These are phyloP conservation scores for Sordariomycetes sp. DNA, from an alignment of 2,329 filamentous ascomycete genomes.

Conservation along the genomic window DNA sequence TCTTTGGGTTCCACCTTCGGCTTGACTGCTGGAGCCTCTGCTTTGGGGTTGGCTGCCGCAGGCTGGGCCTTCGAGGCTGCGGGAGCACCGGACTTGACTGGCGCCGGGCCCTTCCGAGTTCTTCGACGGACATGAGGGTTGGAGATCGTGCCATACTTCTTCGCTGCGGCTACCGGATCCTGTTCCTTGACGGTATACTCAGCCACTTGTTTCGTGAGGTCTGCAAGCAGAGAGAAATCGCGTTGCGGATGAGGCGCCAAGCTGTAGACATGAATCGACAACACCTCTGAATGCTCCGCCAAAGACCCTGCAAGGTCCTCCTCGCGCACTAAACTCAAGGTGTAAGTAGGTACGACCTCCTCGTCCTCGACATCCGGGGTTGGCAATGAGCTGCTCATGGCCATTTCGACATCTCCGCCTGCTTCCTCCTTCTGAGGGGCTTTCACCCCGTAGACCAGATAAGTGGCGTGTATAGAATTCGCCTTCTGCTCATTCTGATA, in stretches of 20 bases:
- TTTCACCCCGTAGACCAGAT: conserved; percentile 69
- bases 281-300: conserved; percentile 34
- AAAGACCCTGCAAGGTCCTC: conserved; percentile 54
- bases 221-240: conserved; percentile 62
- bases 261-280: conserved; percentile 81
- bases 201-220: conserved; percentile 56
- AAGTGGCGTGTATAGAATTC: conserved; percentile 80
- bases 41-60: conserved; percentile 1
- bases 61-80: conserved; percentile 8
- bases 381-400: conserved; percentile 56
- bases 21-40: conserved; percentile 8
- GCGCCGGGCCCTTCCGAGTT: conserved; percentile 23
- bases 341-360: conserved; percentile 43
- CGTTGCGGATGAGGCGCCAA: conserved; percentile 60
- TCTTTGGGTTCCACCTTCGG: conserved; percentile 19
- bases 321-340: conserved; percentile 61
- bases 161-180: conserved; percentile 48
- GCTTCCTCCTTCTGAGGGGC: conserved; percentile 26
- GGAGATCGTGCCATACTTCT: conserved; percentile 63
- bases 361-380: conserved; percentile 32
- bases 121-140: conserved; percentile 58
- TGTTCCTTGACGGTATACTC: conserved; percentile 41
- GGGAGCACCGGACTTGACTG: conserved; percentile 14
- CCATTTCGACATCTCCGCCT: conserved; percentile 61
- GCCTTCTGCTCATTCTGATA: conserved; percentile 67